phyloP scores from a whole-genome alignment of 768 basidiomycete species.

The Psilocybe sp. region DNA sequence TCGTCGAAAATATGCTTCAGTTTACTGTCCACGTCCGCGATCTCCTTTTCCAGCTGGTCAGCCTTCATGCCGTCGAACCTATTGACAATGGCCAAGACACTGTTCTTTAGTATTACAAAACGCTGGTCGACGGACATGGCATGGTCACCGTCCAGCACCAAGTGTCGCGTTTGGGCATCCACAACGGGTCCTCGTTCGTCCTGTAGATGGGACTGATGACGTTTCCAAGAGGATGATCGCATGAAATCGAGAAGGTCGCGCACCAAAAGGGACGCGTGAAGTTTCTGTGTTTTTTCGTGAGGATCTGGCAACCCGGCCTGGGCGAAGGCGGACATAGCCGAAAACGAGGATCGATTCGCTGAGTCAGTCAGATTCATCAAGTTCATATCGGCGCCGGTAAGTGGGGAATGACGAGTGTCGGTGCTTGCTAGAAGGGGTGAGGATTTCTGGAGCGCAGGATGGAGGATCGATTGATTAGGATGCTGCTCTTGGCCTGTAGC shows the following conservation, averaged over 20 bases:
- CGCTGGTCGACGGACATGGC: constrained; percentile 12
- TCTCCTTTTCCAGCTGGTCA: constrained; percentile 8
- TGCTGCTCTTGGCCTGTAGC: too few species aligned
- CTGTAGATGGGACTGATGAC: neutral
- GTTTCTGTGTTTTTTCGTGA: constrained; percentile 5
- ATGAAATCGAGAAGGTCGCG: constrained; percentile 14
- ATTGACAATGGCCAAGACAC: constrained; percentile 14
- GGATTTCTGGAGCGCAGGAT: too few species aligned
- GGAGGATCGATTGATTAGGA: too few species aligned
- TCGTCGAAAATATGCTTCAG: constrained; percentile 12
- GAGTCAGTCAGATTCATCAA: neutral
- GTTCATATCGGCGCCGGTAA: too few species aligned
- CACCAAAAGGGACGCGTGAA: constrained; percentile 12
- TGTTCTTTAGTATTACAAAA: constrained; percentile 13
- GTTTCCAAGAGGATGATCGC: neutral
- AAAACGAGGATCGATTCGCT: neutral
- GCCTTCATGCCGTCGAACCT: constrained; percentile 11
- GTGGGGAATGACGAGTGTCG: too few species aligned
- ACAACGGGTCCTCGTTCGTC: neutral
- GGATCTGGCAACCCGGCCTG: constrained; percentile 6
- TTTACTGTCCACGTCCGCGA: constrained; percentile 8
- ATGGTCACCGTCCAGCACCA: constrained; percentile 8
- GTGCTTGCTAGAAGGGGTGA: too few species aligned
- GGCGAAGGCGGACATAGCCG: neutral
- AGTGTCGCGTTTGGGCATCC: neutral